phyloP scores from a whole-genome alignment of 495 filamentous ascomycete species.

The Podospora pseudocomata region DNA sequence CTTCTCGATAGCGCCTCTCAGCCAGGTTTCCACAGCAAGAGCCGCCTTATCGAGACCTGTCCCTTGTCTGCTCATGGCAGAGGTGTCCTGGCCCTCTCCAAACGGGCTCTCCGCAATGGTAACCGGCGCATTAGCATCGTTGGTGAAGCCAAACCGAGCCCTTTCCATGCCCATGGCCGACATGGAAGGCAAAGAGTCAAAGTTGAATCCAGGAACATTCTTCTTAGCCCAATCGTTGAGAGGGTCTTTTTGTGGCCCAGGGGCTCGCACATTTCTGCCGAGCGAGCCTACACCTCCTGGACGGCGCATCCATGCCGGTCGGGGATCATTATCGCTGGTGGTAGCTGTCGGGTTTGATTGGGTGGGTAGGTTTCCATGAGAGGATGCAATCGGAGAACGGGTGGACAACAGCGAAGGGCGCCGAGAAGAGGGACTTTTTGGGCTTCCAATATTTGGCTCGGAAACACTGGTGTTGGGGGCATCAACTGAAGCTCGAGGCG shows the following conservation, averaged over 20 bases:
- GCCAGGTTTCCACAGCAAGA: constrained; percentile 81
- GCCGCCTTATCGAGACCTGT: constrained; percentile 73
- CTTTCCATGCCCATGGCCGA: constrained; percentile 48
- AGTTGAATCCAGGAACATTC: constrained; percentile 68
- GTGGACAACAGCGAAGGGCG: constrained; percentile 36
- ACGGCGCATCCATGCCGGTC: constrained; percentile 60
- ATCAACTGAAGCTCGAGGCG: constrained; percentile 62
- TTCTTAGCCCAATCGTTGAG: constrained; percentile 75
- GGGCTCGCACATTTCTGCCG: constrained; percentile 59
- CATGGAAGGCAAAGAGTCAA: constrained; percentile 53
- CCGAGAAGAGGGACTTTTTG: constrained; percentile 36
- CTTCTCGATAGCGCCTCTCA: constrained; percentile 63
- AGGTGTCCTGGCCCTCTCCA: constrained; percentile 40
- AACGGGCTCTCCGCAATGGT: constrained; percentile 51
- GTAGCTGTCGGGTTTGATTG: constrained; percentile 31
- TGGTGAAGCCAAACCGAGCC: constrained; percentile 48
- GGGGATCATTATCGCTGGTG: constrained; percentile 28
- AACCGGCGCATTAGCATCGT: constrained; percentile 16
- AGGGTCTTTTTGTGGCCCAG: constrained; percentile 75
- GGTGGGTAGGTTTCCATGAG: constrained; percentile 17
- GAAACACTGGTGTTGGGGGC: constrained; percentile 42
- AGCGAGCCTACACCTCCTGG: constrained; percentile 85
- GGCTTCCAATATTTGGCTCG: constrained; percentile 34
- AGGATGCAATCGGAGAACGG: constrained; percentile 21
- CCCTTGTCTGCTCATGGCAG: constrained; percentile 32